phyloP scores from a whole-genome alignment of 768 basidiomycete species.

The Tylopilus plumbeoviolaceoides region DNA sequence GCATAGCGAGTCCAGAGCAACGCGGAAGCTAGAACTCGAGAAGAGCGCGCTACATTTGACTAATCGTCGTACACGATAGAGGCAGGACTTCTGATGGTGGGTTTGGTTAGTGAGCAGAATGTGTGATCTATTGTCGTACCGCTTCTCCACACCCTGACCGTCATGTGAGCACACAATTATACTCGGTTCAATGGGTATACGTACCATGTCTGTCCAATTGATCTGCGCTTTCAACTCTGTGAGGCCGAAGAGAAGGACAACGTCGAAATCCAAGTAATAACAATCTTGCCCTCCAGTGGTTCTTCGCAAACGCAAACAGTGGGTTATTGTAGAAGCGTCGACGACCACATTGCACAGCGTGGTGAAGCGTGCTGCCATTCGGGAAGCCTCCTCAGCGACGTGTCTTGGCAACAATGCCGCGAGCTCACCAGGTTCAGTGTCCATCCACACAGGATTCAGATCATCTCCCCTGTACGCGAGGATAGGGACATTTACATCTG shows the following conservation, averaged over 20 bases:
- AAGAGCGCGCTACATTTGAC: background rate
- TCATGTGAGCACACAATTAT: no score
- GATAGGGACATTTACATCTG: background rate
- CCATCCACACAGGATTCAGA: conserved; percentile 8
- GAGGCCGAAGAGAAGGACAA: conserved; percentile 39
- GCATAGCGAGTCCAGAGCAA: background rate
- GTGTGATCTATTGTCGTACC: background rate
- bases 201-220: conserved; percentile 35
- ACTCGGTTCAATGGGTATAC: background rate
- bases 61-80: conserved; percentile 19
- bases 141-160: conserved; percentile 5
- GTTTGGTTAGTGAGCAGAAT: background rate
- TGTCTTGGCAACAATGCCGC: no score
- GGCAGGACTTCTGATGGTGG: conserved; percentile 15
- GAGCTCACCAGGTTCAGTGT: conserved; percentile 11
- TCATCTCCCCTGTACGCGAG: conserved; percentile 16
- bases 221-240: conserved; percentile 46
- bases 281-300: background rate
- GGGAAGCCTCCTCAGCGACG: background rate
- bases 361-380: conserved; percentile 3
- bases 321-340: conserved; percentile 5
- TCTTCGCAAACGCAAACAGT: background rate
- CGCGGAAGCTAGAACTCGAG: background rate
- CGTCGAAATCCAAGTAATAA: conserved; percentile 24
- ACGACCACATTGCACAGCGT: conserved; percentile 12